Percentiles rank a stretch among this genome's conserved stretches.
Evolutionary conservation across 2,329 filamentous ascomycete genomes (phyloP).

Genomic region (Chaetoscypha palmicola): DNA sequence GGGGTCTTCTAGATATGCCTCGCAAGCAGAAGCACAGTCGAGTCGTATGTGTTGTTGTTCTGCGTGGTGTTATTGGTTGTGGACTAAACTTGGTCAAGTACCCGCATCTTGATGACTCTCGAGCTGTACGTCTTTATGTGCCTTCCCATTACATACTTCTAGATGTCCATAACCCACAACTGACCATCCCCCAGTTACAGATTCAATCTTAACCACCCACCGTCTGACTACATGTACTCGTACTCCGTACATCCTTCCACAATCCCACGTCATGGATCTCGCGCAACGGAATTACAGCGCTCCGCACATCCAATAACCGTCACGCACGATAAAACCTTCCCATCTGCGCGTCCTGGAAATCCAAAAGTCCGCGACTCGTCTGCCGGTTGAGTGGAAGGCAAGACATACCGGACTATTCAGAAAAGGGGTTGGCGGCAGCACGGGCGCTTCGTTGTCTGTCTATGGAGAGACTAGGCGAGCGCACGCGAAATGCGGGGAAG

Average conservation of each 20-base stretch:
- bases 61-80: no score
- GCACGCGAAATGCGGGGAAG: not conserved
- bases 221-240: not conserved
- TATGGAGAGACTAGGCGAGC: no score
- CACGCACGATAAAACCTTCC: not conserved
- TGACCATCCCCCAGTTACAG: no score
- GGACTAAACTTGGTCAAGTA: no score
- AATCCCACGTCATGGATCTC: not conserved
- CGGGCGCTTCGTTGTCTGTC: not conserved
- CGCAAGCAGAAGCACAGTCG: not conserved
- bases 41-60: not conserved
- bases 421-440: not conserved
- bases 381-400: slow-evolving; percentile 2
- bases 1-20: not conserved
- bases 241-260: not conserved
- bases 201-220: not conserved
- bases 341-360: not conserved
- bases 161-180: no score
- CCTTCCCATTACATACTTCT: not conserved
- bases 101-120: not conserved
- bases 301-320: not conserved
- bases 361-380: not conserved
- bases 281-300: not conserved
- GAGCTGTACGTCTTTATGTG: not conserved
- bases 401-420: not conserved